Evolutionary conservation across 176 grass and related monocot genomes (phyloP), one percentile per base, ranked within the genome.

Genomic region (Alloteropsis semialata): DNA sequence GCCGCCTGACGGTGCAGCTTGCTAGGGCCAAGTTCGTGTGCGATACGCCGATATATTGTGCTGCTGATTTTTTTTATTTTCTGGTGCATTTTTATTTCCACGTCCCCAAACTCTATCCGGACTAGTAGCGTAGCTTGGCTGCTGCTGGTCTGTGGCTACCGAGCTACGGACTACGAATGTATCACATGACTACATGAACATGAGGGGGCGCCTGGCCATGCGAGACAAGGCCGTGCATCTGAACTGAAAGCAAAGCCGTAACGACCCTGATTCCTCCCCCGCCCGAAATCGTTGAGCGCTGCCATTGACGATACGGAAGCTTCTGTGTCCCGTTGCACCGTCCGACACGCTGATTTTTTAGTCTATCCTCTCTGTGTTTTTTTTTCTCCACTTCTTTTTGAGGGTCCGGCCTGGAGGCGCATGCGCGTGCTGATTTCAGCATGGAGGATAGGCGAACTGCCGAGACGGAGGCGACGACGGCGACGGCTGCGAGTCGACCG

Each of bases 221-320:
- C 68, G 17, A 65, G 54, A 24, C 34, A 36, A 36, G 5, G 78
- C 61, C 36, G 43, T 32, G 41, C 15, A 32, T 53, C 4, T 12
- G 33, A 30, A 18, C 12, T n/a, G 76, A 89, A 84, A 80, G 81
- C 39, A 39, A 89, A 24, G 60, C 13, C 13, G 58, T 68, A 84
- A 49, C 87, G 12, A 25, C 42, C 56, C 5, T 5, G 39, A 50
- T 85, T 65, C 58, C 28, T 58, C 28, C 27, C 8, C 14, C 2
- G 17, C 2, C n/a, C n/a, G n/a, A 19, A 49, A 51, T 28, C 12
- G 41, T 22, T 24, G 58, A 0, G 42, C 15, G 2, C 3, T 7
- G 38, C 27, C 56, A 21, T 64, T 64, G 76, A 43, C 55, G 66
- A 28, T 1, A 34, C 7, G 41, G 67, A 82, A 60, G 53, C 28